Evolutionary conservation across 768 basidiomycete genomes (phyloP), one percentile per base, ranked within the genome.

Genomic region (Pleurotus cornucopiae): DNA sequence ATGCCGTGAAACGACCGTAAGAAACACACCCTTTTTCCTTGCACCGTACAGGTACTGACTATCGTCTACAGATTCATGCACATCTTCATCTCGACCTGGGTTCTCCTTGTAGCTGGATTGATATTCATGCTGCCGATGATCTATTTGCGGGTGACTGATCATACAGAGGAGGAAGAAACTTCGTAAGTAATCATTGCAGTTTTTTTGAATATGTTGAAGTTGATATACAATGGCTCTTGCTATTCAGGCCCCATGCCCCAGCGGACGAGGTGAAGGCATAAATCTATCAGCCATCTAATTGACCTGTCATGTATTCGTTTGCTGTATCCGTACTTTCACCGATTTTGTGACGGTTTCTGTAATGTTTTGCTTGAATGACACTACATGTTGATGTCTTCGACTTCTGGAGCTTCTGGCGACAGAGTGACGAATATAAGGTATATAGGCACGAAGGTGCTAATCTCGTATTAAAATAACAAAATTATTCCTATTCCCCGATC

Each of bases 401-500:
- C 30, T 9, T 34, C 30, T 34, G 9, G 23, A 6, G 23, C 5
- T 25, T 25, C 23, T 25, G 23, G 23, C 23, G 5, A 3, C 23
- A 5, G 23, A 25, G 23, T 25, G 0, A 25, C 23, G 5, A 25
- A 25, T 25, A 25, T 5, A 25, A 25, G 5, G 0, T 25, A 25
- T 25, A 25, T 25, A 25, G 5, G 4, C 23, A 25, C 23, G 23
- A 5, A 25, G 23, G 5, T 25, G 7, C 30, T 23, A 48, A 23
- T 34, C 16, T 48, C 38, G 39, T 37, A 80, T 51, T 4, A 74
- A 49, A 37, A 94, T 82, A 58, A 74, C 74, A 63, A 94, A 95
- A 68, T 94, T 95, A 65, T 95, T 94, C 62, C 88, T 77, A 65
- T 81, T 76, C 2, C 91, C 91, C 57, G 78, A 72, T n/a, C 82